A percentile compares a stretch with the other conserved stretches of the same genome.
Evolutionary conservation across 1,284 basidiomycete genomes (phyloP).

Genomic region (Boletellus deceptivus): DNA sequence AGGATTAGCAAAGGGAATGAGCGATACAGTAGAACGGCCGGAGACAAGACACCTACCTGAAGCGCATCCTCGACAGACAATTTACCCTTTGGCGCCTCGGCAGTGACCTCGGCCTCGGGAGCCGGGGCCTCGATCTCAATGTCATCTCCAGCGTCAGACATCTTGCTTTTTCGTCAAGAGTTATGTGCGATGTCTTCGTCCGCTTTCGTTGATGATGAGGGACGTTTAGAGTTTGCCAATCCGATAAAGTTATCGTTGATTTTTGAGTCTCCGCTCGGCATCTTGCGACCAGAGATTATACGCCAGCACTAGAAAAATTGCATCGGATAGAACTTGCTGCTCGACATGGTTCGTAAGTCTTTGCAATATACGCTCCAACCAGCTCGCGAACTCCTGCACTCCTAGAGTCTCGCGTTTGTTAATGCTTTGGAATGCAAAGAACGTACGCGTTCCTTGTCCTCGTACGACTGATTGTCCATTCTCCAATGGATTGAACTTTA

Average conservation of each 20-base stretch:
- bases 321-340: background rate
- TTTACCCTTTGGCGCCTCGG: slow-evolving; percentile 89
- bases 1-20: background rate
- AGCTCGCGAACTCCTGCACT: slow-evolving; percentile 4
- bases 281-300: slow-evolving; percentile 17
- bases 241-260: slow-evolving; percentile 9
- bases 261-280: slow-evolving; percentile 55
- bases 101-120: slow-evolving; percentile 80
- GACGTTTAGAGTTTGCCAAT: slow-evolving; percentile 47
- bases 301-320: slow-evolving; percentile 3
- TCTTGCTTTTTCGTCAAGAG: slow-evolving; percentile 46
- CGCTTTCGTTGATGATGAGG: slow-evolving; percentile 82
- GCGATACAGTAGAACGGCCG: slow-evolving; percentile 1
- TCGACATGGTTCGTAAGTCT: slow-evolving; percentile 29
- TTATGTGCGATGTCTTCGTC: slow-evolving; percentile 76
- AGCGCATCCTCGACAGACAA: slow-evolving; percentile 97
- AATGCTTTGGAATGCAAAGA: slow-evolving; percentile 70
- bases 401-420: slow-evolving; percentile 70
- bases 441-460: slow-evolving; percentile 46
- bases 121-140: slow-evolving; percentile 72
- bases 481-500: slow-evolving; percentile 12
- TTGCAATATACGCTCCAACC: background rate
- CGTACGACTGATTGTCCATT: background rate
- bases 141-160: slow-evolving; percentile 99
- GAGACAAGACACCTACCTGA: slow-evolving; percentile 56